These are phyloP conservation scores for Blastobotrys indianensis DNA, from an alignment of 1,139 yeast genomes.

Conservation along the genomic window DNA sequence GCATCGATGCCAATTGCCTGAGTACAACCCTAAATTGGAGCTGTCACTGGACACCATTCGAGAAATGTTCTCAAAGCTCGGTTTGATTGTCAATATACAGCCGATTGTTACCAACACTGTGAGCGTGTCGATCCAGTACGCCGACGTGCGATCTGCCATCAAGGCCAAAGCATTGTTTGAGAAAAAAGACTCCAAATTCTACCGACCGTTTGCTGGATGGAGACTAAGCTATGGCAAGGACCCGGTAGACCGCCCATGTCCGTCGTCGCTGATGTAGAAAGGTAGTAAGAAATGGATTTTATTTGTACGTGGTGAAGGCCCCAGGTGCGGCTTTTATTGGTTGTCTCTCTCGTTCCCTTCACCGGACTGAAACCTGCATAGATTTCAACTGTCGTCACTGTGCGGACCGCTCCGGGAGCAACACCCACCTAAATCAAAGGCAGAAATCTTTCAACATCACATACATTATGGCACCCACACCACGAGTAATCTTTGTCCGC, in stretches of 20 bases:
- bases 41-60: slow-evolving; percentile 40
- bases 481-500: slow-evolving; percentile 75
- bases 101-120: slow-evolving; percentile 59
- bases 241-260: slow-evolving; percentile 53
- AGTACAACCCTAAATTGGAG: slow-evolving; percentile 28
- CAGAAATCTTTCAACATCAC: slow-evolving; percentile 1
- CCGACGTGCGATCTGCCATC: slow-evolving; percentile 59
- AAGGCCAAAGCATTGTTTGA: slow-evolving; percentile 50
- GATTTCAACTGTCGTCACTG: background rate
- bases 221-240: slow-evolving; percentile 62
- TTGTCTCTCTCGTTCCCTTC: too few species aligned
- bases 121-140: slow-evolving; percentile 57
- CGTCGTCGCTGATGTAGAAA: slow-evolving; percentile 12
- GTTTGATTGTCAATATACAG: slow-evolving; percentile 54
- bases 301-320: too few species aligned
- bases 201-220: slow-evolving; percentile 55
- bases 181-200: slow-evolving; percentile 28
- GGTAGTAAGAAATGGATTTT: too few species aligned
- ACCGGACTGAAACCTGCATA: background rate
- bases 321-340: background rate
- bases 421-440: background rate
- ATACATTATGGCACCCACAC: slow-evolving; percentile 38
- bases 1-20: slow-evolving; percentile 4
- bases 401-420: background rate
- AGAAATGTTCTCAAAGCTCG: slow-evolving; percentile 51